A percentile compares a stretch with the other conserved stretches of the same genome.
phyloP scores from a whole-genome alignment of 148 eudicot genomes.

The Rhododendron simsii region DNA sequence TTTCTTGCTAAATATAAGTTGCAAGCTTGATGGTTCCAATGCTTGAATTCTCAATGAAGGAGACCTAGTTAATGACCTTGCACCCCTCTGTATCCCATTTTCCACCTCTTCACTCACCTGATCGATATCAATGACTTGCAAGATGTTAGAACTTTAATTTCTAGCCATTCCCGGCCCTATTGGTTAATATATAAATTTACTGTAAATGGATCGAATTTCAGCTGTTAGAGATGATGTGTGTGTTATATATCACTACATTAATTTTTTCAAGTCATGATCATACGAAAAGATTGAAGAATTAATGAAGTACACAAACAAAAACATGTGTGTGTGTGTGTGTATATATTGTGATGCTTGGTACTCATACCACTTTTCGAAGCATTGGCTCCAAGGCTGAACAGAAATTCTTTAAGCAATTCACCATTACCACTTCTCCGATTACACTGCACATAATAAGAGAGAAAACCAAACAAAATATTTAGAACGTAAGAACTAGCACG shows the following conservation, averaged over 20 bases:
- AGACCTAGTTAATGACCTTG: conserved; percentile 23
- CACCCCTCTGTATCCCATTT: conserved; percentile 28
- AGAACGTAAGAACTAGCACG: neutral
- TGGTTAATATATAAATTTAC: too few species aligned
- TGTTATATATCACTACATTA: too few species aligned
- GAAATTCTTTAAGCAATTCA: conserved; percentile 39
- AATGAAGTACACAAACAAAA: neutral
- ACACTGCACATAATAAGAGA: conserved; percentile 32
- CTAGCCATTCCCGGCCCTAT: too few species aligned
- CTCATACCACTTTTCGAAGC: conserved; percentile 67
- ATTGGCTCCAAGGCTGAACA: conserved; percentile 51
- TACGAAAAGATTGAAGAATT: neutral
- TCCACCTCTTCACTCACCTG: conserved; percentile 72
- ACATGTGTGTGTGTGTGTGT: too few species aligned
- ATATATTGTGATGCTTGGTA: neutral
- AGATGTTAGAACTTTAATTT: neutral
- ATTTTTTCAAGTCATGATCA: neutral
- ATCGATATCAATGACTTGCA: neutral
- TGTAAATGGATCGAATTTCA: too few species aligned
- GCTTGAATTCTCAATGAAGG: conserved; percentile 43
- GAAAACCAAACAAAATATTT: neutral
- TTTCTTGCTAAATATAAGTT: conserved; percentile 27
- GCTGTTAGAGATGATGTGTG: too few species aligned
- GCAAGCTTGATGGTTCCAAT: conserved; percentile 34
- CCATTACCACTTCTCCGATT: conserved; percentile 42